Base-by-base conservation (phyloP, 805 yeast genomes). In the Candida nemodendra region DNA sequence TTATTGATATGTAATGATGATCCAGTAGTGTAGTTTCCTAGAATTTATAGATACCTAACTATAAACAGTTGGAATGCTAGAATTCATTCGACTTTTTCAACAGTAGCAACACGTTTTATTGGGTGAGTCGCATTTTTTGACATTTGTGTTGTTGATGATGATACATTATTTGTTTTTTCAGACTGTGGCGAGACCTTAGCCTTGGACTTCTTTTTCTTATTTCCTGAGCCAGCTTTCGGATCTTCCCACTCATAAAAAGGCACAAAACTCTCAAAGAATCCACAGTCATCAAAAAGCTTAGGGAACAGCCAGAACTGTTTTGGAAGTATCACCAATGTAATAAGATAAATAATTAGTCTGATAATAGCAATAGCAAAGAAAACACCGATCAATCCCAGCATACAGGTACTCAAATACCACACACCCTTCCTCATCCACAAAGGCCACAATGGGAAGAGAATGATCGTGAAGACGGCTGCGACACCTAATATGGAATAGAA, bases 251-350 rank as follows among this genome's bases (percentile, higher is more conserved):
- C 93, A 57, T 84, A 93, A n/a, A 82, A 50, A 4, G 99, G 99
- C 48, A 73, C 73, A 69, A 93, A 93, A 69, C 95, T 84, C 42
- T 91, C 98, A 43, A 91, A 57, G 47, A 93, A 84, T 17, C 97
- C 96, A 53, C 95, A 90, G 57, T 93, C 99, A 45, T 82, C 99
- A 64, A 90, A 93, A 57, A 93, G 71, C 59, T 91, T 91, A 39
- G 99, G 99, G 73, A 88, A 91, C 32, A 93, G 60, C 99, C 99
- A 93, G 59, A 93, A 73, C n/a, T 95, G 95, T 29, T 79, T 78
- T 6, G 79, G 76, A 39, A 74, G 65, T 1, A 76, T 62, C 32
- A 81, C 65, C 47, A 75, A 73, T 0, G 89, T 75, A 35, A 84
- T 50, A 18, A 73, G 50, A 52, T 79, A 87, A 18, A 93, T 57